Evolutionary conservation across 2,329 filamentous ascomycete species (phyloP), one percentile per base, ranked within the genome.

Genomic region (Penicillium sp.): DNA sequence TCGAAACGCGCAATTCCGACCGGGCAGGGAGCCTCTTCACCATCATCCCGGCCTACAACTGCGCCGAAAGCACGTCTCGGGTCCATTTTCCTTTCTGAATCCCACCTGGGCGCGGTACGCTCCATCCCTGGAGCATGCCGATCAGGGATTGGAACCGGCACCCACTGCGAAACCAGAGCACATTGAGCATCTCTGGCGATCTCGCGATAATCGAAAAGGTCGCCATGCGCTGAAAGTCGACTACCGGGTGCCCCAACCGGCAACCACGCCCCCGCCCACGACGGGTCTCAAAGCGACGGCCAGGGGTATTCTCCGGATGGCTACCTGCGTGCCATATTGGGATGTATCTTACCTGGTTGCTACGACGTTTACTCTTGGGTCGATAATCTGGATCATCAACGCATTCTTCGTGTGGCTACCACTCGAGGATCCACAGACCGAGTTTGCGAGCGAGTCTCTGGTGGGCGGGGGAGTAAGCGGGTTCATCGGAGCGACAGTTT

Each of bases 401-500:
- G 78, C 79, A 1, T 86, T 85, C 65, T 87, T 88, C 63, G 78
- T 79, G 5, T 87, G 79, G 74, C 72, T 87, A 1, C 86, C 86
- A 0, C 68, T 84, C 1, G 73, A 74, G 22, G 67, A 70, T 6
- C 84, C 84, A 0, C 71, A 63, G 0, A 77, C 77, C 0, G 76
- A 79, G 50, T 87, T 88, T 59, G 40, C 69, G 0, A 74, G 74
- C 27, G 84, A 88, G 66, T 68, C 72, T 1, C 54, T 74, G 7
- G 72, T 74, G 56, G 85, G 75, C 0, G 84, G 82, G 3, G 86
- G 85, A 1, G 76, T 86, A 20, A 83, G 81, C 0, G 84, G 82
- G 0, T 83, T 87, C 60, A 76, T 88, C n/a, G 86, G 86, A 4
- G 84, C 84, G 0, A 86, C 83, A 0, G 71, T 88, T 6, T 88